Evolutionary conservation across 73 alveolate species (phyloP).

Genomic region (Stentor roeselii): DNA sequence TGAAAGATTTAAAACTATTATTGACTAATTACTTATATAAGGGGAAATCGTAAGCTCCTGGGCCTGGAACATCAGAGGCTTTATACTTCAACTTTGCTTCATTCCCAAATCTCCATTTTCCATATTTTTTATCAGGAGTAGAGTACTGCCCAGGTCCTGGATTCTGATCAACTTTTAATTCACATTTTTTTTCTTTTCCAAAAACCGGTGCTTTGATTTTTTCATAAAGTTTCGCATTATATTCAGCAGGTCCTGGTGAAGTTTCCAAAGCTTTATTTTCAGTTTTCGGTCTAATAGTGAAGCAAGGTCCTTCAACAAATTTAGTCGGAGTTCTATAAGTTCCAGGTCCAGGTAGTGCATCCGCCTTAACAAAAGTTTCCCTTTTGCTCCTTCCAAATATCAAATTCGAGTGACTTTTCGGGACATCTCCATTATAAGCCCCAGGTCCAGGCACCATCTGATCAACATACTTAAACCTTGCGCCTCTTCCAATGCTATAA

Average conservation of each 20-base stretch:
- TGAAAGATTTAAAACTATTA: too few species aligned
- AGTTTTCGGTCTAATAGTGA: slow-evolving; percentile 3
- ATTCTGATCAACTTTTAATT: background rate
- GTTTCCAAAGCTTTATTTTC: background rate
- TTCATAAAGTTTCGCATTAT: background rate
- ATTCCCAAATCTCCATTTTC: background rate
- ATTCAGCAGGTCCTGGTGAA: slow-evolving; percentile 19
- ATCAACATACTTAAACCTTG: background rate
- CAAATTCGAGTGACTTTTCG: background rate
- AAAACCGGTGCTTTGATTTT: background rate
- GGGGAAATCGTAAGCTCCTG: slow-evolving; percentile 10
- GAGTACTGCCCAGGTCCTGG: slow-evolving; percentile 21
- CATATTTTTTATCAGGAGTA: background rate
- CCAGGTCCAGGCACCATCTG: slow-evolving; percentile 21
- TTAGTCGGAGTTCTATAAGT: slow-evolving; percentile 36
- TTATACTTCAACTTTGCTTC: background rate
- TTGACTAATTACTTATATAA: too few species aligned
- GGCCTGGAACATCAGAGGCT: slow-evolving; percentile 14
- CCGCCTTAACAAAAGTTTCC: background rate
- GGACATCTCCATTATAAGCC: background rate
- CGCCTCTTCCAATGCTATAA: background rate
- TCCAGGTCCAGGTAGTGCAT: slow-evolving; percentile 44
- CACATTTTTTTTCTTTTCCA: background rate
- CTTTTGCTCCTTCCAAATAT: slow-evolving; percentile 7
- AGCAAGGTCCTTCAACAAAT: slow-evolving; percentile 40